phyloP scores from a whole-genome alignment of 352 stramenopile species.

The Phytophthora melonis region DNA sequence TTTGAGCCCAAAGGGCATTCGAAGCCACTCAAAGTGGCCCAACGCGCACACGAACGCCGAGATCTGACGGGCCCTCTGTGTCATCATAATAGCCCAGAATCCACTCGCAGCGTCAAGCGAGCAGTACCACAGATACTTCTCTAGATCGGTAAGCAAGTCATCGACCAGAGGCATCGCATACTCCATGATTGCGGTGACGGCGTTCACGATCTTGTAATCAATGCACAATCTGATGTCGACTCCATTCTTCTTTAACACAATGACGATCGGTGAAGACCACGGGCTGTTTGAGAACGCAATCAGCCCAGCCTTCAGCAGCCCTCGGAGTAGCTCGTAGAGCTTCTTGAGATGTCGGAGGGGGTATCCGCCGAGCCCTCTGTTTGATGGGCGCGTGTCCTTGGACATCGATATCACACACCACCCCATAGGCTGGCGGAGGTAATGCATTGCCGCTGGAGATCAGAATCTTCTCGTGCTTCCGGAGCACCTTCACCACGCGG shows the following conservation, averaged over 20 bases:
- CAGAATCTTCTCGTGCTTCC: neutral
- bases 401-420: neutral
- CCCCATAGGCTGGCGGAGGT: neutral
- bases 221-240: neutral
- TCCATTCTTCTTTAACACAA: neutral
- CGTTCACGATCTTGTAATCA: neutral
- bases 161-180: constrained; percentile 1
- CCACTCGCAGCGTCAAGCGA: neutral
- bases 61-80: neutral
- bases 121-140: neutral
- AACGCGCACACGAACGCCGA: neutral
- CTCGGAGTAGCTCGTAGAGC: neutral
- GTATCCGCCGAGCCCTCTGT: neutral
- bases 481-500: neutral
- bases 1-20: neutral
- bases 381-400: neutral
- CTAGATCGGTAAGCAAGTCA: neutral
- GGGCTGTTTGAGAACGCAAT: neutral
- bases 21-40: neutral
- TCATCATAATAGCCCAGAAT: neutral
- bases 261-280: neutral
- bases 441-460: neutral
- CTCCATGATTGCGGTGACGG: neutral
- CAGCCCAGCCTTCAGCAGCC: neutral
- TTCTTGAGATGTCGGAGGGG: neutral